These are phyloP conservation scores for Mycosphaerelloides madeirae DNA, from an alignment of 2,329 filamentous ascomycete genomes.

Conservation along the genomic window DNA sequence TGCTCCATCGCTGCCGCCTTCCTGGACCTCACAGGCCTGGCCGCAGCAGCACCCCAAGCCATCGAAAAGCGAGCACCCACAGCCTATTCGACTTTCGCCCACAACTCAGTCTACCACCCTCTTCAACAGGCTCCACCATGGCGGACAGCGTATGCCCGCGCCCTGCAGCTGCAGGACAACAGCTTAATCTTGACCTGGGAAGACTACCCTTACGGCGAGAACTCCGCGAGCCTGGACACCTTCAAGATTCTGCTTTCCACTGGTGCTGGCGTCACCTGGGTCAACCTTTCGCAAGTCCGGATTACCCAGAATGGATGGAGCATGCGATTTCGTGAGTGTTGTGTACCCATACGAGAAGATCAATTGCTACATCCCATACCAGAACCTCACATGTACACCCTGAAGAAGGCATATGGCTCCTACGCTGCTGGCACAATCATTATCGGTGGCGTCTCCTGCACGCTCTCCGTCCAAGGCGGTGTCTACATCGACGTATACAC, in stretches of 20 bases:
- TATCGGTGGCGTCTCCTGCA: conserved; percentile 54
- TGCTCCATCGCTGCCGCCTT: neutral
- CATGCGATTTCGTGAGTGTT: conserved; percentile 61
- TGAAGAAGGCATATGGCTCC: conserved; percentile 52
- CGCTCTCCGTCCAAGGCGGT: conserved; percentile 51
- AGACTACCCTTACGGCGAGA: conserved; percentile 44
- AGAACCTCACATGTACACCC: conserved; percentile 61
- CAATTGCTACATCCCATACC: no score
- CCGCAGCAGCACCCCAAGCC: neutral
- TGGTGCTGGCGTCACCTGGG: conserved; percentile 52
- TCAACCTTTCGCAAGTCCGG: conserved; percentile 57
- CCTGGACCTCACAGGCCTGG: neutral
- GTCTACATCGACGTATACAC: conserved; percentile 66
- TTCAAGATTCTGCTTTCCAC: conserved; percentile 43
- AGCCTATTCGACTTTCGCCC: neutral
- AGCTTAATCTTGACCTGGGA: conserved; percentile 50
- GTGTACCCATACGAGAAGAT: no score
- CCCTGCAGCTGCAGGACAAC: conserved; percentile 38
- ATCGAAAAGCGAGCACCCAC: neutral
- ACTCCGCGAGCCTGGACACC: conserved; percentile 39
- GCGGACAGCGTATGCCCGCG: conserved; percentile 43
- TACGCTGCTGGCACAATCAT: conserved; percentile 60
- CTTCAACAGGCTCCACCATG: conserved; percentile 22
- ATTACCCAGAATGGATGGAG: conserved; percentile 60
- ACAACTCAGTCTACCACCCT: conserved; percentile 1